Conservation (phyloP, 257 asterid genomes). For the Echites panduratus region DNA sequence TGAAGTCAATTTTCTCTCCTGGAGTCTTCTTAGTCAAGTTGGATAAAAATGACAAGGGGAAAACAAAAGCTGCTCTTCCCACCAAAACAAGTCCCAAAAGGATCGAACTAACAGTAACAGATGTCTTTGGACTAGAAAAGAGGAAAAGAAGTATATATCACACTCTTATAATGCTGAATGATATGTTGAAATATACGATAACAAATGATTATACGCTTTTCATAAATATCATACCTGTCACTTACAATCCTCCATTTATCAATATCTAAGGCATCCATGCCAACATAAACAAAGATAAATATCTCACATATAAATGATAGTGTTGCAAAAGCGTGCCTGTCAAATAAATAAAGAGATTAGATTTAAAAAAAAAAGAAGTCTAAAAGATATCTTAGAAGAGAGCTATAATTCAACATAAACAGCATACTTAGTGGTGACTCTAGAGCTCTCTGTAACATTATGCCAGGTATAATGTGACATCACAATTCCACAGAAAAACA, state of each 20-base stretch:
- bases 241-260: slow-evolving; percentile 89
- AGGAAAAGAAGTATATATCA: slow-evolving; percentile 3
- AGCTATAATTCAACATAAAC: no score
- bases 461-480: slow-evolving; percentile 99
- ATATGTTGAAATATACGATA: not conserved
- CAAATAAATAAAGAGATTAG: slow-evolving; percentile 19
- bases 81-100: slow-evolving; percentile 77
- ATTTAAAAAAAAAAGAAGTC: slow-evolving; percentile 3
- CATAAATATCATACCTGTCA: slow-evolving; percentile 46
- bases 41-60: slow-evolving; percentile 81
- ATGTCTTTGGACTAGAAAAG: slow-evolving; percentile 66
- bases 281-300: slow-evolving; percentile 91
- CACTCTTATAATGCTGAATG: not conserved
- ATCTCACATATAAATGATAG: slow-evolving; percentile 87
- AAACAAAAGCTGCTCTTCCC: slow-evolving; percentile 96
- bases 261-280: slow-evolving; percentile 98
- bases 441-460: slow-evolving; percentile 95
- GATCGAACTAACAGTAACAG: slow-evolving; percentile 64
- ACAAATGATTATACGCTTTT: slow-evolving; percentile 2
- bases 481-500: slow-evolving; percentile 95
- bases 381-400: no score
- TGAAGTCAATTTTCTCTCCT: slow-evolving; percentile 55
- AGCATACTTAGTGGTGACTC: slow-evolving; percentile 89
- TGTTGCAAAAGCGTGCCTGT: slow-evolving; percentile 94
- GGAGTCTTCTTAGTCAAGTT: slow-evolving; percentile 73